Evolutionary conservation across 2,329 filamentous ascomycete genomes (phyloP).

Genomic region (Colletotrichum sp.): DNA sequence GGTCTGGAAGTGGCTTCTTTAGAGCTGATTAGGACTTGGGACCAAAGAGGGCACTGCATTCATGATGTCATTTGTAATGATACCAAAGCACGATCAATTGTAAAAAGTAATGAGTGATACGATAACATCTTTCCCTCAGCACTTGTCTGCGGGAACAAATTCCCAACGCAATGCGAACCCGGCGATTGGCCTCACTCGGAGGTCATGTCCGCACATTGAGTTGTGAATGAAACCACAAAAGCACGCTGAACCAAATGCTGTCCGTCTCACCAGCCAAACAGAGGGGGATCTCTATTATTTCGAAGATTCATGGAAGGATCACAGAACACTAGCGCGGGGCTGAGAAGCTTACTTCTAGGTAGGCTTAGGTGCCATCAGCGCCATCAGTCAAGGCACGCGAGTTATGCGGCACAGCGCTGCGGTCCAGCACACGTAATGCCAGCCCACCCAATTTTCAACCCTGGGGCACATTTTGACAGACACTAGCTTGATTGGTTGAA

Average conservation of each 20-base stretch:
- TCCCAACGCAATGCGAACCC: neutral
- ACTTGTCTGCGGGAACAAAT: no score
- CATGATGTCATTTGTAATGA: neutral
- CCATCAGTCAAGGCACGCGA: neutral
- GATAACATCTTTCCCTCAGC: neutral
- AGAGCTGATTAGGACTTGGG: neutral
- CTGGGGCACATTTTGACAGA: neutral
- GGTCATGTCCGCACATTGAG: neutral
- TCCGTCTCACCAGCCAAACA: no score
- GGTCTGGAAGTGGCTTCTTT: neutral
- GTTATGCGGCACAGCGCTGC: neutral
- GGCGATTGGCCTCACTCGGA: neutral
- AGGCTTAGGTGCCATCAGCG: neutral
- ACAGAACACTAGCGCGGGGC: neutral
- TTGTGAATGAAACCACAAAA: fast-evolving
- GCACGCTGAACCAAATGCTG: no score
- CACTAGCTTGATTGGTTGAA: neutral
- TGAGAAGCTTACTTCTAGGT: neutral
- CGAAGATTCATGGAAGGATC: neutral
- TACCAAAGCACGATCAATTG: neutral
- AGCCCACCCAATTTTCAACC: neutral
- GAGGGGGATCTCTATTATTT: neutral
- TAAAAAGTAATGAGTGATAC: neutral
- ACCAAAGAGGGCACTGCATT: neutral
- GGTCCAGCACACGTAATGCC: neutral